Conservation (phyloP, 2,329 filamentous ascomycete species). For the Talaromyces sp. region DNA sequence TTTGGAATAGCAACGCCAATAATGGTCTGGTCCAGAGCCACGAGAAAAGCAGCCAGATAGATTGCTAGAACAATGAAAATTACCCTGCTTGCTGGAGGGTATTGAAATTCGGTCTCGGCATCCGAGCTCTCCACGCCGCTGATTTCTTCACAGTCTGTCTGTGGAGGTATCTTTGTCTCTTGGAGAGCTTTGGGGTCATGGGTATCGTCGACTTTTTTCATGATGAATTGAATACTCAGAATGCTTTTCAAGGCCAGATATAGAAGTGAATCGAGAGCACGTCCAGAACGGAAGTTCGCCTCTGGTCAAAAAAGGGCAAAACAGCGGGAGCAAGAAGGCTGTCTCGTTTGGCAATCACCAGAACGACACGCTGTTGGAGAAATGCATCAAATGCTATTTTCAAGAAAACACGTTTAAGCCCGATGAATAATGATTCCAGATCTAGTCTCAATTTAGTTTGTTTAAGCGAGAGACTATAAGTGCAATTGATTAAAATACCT, state of each 20-base stretch:
- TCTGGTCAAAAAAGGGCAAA: not conserved
- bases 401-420: not conserved
- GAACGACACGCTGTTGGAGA: not conserved
- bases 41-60: constrained; percentile 37
- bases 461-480: not conserved
- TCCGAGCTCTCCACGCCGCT: not conserved
- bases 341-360: not conserved
- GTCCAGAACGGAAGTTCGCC: not conserved
- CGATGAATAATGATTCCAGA: not conserved
- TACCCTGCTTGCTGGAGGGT: constrained; percentile 23
- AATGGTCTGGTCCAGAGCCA: constrained; percentile 42
- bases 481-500: not conserved
- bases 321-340: not conserved
- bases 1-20: constrained; percentile 47
- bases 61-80: constrained; percentile 34
- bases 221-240: not conserved
- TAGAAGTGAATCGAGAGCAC: not conserved
- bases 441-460: not conserved
- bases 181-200: not conserved
- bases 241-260: not conserved
- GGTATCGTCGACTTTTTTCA: not conserved
- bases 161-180: not conserved
- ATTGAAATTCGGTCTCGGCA: not conserved
- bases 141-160: not conserved
- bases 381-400: not conserved